phyloP scores from a whole-genome alignment of 2,329 filamentous ascomycete species.

The Penicillium sclerotigenum region DNA sequence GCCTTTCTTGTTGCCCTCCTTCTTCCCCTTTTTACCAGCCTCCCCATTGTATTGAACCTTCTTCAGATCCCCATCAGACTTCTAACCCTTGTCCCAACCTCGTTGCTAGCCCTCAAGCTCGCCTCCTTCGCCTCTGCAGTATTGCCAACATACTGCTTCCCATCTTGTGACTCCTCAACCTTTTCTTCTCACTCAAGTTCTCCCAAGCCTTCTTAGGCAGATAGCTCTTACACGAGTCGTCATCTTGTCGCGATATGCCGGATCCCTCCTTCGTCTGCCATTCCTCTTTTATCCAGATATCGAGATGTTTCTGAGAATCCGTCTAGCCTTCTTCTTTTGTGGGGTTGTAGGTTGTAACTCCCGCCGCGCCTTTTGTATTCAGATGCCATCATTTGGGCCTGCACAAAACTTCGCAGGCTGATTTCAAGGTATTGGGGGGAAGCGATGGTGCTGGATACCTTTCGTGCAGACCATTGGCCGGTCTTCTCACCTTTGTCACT shows the following conservation, averaged over 20 bases:
- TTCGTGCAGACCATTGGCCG: slow-evolving; percentile 50
- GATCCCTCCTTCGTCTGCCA: slow-evolving; percentile 51
- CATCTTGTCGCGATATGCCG: slow-evolving; percentile 44
- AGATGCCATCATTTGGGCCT: slow-evolving; percentile 48
- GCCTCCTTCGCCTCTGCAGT: slow-evolving; percentile 42
- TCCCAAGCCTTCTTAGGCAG: slow-evolving; percentile 51
- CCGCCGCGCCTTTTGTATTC: slow-evolving; percentile 50
- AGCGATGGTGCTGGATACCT: slow-evolving; percentile 28
- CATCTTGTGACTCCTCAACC: slow-evolving; percentile 34
- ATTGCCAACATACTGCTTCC: slow-evolving; percentile 46
- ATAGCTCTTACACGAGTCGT: slow-evolving; percentile 46
- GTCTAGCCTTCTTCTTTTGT: slow-evolving; percentile 44
- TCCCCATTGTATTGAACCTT: not conserved
- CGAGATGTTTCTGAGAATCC: slow-evolving; percentile 44
- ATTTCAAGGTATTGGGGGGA: not conserved
- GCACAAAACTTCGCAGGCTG: not conserved
- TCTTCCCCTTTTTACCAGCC: not conserved
- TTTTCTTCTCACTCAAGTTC: slow-evolving; percentile 48
- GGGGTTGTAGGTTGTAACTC: slow-evolving; percentile 47
- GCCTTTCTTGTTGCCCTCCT: not conserved
- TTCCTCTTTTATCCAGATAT: slow-evolving; percentile 48
- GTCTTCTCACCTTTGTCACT: slow-evolving; percentile 48
- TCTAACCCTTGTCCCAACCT: slow-evolving; percentile 8
- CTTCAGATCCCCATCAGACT: not conserved
- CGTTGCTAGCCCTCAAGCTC: slow-evolving; percentile 38